These are phyloP conservation scores for Draba incana DNA, from an alignment of 345 rosid genomes.

Conservation along the genomic window DNA sequence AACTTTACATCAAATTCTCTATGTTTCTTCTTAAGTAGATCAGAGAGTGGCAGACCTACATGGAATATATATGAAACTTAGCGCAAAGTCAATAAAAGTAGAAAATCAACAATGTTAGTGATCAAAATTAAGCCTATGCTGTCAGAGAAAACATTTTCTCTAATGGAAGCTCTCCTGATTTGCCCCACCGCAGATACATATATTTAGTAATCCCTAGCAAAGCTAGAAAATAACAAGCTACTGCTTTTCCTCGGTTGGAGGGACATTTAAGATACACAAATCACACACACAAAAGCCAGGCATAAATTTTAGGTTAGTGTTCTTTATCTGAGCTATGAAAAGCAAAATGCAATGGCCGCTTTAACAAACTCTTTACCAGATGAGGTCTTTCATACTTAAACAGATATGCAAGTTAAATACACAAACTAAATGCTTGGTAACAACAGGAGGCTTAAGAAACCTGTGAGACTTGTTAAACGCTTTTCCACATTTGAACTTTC, in stretches of 20 bases:
- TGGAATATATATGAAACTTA: constrained; percentile 28
- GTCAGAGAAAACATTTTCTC: constrained; percentile 1
- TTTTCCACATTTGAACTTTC: constrained; percentile 58
- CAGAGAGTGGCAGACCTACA: constrained; percentile 64
- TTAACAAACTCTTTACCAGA: not conserved
- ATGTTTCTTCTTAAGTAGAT: constrained; percentile 57
- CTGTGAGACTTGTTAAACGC: constrained; percentile 77
- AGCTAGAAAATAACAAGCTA: constrained; percentile 9
- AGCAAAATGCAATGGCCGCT: constrained; percentile 3
- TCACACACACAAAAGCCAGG: not conserved
- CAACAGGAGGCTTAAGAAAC: constrained; percentile 43
- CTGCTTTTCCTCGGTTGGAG: not conserved
- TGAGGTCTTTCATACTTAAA: constrained; percentile 18
- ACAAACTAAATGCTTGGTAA: constrained; percentile 19
- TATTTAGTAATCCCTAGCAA: not conserved
- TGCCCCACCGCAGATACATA: not conserved
- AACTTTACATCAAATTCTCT: constrained; percentile 74
- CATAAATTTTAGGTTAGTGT: not conserved
- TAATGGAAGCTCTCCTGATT: not conserved
- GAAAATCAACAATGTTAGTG: constrained; percentile 28
- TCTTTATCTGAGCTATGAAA: constrained; percentile 16
- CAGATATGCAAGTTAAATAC: constrained; percentile 15
- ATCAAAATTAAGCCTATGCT: not conserved
- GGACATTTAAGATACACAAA: constrained; percentile 3
- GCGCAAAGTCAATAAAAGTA: not conserved